Conservation (phyloP, 352 stramenopile genomes). For the Pythium biforme region DNA sequence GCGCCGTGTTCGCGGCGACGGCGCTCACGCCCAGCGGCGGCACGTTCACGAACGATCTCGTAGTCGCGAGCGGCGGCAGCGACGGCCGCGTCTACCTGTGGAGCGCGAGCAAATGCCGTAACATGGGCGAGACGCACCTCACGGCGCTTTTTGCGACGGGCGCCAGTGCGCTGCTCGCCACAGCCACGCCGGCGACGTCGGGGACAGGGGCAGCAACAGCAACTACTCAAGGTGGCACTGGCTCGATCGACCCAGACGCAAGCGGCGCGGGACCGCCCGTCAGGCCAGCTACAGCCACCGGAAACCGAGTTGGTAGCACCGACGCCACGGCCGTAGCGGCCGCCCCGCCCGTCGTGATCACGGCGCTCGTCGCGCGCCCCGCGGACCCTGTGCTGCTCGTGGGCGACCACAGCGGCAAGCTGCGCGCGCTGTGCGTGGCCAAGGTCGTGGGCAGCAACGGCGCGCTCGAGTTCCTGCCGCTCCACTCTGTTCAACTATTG, state of each 20-base stretch:
- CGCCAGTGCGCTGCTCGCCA: conserved; percentile 8
- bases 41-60: conserved; percentile 36
- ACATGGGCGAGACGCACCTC: conserved; percentile 40
- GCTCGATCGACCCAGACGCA: not conserved
- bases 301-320: not conserved
- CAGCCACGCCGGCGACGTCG: not conserved
- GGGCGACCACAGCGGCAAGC: conserved; percentile 51
- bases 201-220: too few relatives aligned
- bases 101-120: conserved; percentile 45
- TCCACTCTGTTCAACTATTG: conserved; percentile 59
- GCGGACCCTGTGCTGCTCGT: conserved; percentile 62
- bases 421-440: conserved; percentile 54
- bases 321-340: not conserved
- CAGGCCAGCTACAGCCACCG: not conserved
- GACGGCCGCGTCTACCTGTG: conserved; percentile 52
- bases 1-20: conserved; percentile 42
- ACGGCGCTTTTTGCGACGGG: conserved; percentile 35
- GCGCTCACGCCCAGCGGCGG: conserved; percentile 59
- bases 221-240: too few relatives aligned
- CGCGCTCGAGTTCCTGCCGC: conserved; percentile 54
- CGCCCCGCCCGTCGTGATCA: conserved; percentile 34
- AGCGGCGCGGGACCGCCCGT: too few relatives aligned
- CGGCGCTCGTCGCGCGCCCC: conserved; percentile 40
- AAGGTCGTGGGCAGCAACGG: conserved; percentile 48
- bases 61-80: conserved; percentile 54